phyloP scores from a whole-genome alignment of 768 basidiomycete genomes.

The Podaxis sp. region DNA sequence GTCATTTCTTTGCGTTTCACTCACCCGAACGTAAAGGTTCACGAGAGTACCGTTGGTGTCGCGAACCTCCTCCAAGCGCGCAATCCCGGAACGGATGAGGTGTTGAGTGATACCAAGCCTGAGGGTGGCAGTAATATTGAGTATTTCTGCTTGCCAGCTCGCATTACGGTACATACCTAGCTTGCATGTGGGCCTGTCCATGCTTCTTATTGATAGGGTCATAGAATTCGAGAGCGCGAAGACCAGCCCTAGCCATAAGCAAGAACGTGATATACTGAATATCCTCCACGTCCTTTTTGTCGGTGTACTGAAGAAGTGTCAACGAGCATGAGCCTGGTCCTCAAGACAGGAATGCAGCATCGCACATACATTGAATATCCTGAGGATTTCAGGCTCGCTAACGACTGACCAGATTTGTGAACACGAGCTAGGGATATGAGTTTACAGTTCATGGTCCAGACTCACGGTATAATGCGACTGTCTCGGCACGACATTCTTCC shows the following conservation, averaged over 20 bases:
- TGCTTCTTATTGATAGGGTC: slow-evolving; percentile 81
- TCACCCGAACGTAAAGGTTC: slow-evolving; percentile 68
- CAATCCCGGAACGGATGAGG: slow-evolving; percentile 71
- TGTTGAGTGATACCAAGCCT: slow-evolving; percentile 84
- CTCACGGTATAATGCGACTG: slow-evolving; percentile 79
- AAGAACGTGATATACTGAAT: slow-evolving; percentile 82
- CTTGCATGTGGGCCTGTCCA: slow-evolving; percentile 91
- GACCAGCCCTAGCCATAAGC: slow-evolving; percentile 82
- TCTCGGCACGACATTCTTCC: slow-evolving; percentile 93
- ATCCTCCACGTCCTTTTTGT: slow-evolving; percentile 69
- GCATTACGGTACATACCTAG: slow-evolving; percentile 50
- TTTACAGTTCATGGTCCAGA: slow-evolving; percentile 12
- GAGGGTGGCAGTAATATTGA: slow-evolving; percentile 8
- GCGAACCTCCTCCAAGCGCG: slow-evolving; percentile 66
- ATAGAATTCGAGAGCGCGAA: slow-evolving; percentile 80
- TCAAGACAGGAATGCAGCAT: neutral
- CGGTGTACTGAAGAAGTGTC: slow-evolving; percentile 50
- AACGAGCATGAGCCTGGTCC: neutral
- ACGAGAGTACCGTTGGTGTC: slow-evolving; percentile 56
- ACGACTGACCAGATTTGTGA: slow-evolving; percentile 46
- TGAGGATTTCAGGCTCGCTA: slow-evolving; percentile 72
- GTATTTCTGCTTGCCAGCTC: neutral
- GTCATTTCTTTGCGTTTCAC: slow-evolving; percentile 21
- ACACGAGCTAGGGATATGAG: neutral
- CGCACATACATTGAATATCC: slow-evolving; percentile 70